A percentile compares a stretch with the other conserved stretches of the same genome.
Evolutionary conservation across 139 green algal genomes (phyloP).

Genomic region (Chlamydomonas schloesseri): DNA sequence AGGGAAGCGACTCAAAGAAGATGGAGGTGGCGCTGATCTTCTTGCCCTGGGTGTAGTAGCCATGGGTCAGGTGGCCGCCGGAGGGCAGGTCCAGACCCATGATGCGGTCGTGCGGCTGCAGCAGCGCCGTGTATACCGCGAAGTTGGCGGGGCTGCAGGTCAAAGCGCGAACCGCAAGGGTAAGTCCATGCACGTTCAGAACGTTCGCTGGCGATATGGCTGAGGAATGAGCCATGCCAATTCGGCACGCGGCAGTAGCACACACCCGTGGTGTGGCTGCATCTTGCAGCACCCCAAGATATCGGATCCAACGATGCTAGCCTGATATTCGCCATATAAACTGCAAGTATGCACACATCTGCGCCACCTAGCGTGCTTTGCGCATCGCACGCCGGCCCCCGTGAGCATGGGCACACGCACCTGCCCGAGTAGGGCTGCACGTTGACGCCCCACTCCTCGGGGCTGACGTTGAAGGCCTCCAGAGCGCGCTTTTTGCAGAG

Average conservation of each 20-base stretch:
- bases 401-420: no score
- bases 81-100: conserved; percentile 98
- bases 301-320: no score
- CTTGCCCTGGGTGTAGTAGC: conserved; percentile 96
- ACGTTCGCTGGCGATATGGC: no score
- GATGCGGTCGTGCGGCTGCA: conserved; percentile 98
- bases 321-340: no score
- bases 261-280: no score
- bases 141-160: conserved; percentile 94
- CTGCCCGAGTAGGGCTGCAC: conserved; percentile 97
- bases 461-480: conserved; percentile 88
- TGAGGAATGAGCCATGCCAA: no score
- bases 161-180: background rate
- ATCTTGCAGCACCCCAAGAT: no score
- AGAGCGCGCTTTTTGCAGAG: conserved; percentile 89
- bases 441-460: conserved; percentile 94
- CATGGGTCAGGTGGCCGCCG: conserved; percentile 97
- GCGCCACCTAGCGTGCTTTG: no score
- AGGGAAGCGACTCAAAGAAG: conserved; percentile 96
- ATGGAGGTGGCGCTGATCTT: conserved; percentile 98
- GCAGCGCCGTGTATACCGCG: conserved; percentile 97
- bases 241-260: no score
- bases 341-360: no score
- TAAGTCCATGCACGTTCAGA: no score
- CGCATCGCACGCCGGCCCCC: no score